Evolutionary conservation across 2,329 filamentous ascomycete species (phyloP).

Genomic region (Helicocarpus griseus): DNA sequence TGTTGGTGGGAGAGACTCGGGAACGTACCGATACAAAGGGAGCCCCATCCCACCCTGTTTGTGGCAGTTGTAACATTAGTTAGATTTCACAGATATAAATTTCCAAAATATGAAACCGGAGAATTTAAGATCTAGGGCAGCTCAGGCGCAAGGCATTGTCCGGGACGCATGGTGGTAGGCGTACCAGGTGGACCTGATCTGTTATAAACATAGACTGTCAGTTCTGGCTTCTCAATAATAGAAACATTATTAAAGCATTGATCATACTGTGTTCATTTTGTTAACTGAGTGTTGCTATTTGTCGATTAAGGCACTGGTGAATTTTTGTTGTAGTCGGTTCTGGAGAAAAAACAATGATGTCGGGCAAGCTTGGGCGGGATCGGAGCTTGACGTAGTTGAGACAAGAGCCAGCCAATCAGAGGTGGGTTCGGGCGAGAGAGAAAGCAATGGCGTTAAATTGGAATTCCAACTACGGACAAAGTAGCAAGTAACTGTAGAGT

Average conservation of each 20-base stretch:
- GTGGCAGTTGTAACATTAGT: conserved; percentile 11
- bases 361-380: not conserved
- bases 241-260: not conserved
- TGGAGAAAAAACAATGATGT: not conserved
- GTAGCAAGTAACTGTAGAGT: too few species aligned
- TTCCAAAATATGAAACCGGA: too few species aligned
- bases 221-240: not conserved
- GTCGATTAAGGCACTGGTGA: not conserved
- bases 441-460: not conserved
- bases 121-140: too few species aligned
- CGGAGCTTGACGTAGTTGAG: not conserved
- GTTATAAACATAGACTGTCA: not conserved
- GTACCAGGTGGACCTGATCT: conserved; percentile 52
- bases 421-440: not conserved
- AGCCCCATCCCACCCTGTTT: conserved; percentile 78
- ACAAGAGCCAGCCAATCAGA: conserved; percentile 2
- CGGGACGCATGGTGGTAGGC: conserved; percentile 13
- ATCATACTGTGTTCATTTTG: conserved; percentile 42
- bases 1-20: not conserved
- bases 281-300: not conserved
- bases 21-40: conserved; percentile 67
- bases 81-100: not conserved
- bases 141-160: not conserved
- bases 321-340: not conserved
- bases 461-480: not conserved